Percentiles rank a stretch among this genome's conserved stretches.
Conservation (phyloP, 106 monocot genomes). For the Allium fistulosum region DNA sequence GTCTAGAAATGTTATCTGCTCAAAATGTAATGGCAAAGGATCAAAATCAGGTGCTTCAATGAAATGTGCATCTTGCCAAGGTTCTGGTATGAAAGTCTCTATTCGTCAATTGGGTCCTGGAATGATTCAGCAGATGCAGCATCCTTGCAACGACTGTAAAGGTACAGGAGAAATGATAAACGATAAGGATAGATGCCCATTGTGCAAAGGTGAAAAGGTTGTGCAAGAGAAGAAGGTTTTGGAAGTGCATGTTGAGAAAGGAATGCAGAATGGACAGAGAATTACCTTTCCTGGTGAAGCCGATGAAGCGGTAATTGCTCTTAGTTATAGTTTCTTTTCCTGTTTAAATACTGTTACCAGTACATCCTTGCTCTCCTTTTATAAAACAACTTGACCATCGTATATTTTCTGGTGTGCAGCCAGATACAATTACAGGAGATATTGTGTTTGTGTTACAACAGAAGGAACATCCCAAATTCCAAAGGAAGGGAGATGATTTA, state of each 20-base stretch:
- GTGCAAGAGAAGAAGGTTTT: slow-evolving; percentile 89
- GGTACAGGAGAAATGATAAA: slow-evolving; percentile 83
- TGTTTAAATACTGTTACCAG: too few relatives aligned
- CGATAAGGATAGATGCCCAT: slow-evolving; percentile 73
- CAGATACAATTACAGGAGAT: slow-evolving; percentile 74
- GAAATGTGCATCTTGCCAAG: slow-evolving; percentile 77
- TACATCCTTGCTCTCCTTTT: too few relatives aligned
- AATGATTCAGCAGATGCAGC: slow-evolving; percentile 98
- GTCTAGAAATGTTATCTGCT: slow-evolving; percentile 76
- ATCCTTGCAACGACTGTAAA: slow-evolving; percentile 88
- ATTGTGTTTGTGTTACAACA: slow-evolving; percentile 87
- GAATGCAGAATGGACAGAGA: slow-evolving; percentile 88
- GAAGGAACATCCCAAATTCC: slow-evolving; percentile 90
- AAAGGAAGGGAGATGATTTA: slow-evolving; percentile 90
- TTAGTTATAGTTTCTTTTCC: too few relatives aligned
- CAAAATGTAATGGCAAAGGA: slow-evolving; percentile 92
- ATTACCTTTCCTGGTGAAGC: slow-evolving; percentile 95
- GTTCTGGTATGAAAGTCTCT: slow-evolving; percentile 87
- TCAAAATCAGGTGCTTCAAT: slow-evolving; percentile 90
- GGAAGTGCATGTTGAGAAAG: slow-evolving; percentile 85
- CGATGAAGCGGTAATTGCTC: slow-evolving; percentile 66
- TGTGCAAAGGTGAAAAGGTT: slow-evolving; percentile 94
- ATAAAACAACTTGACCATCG: background rate
- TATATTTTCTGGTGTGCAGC: slow-evolving; percentile 32
- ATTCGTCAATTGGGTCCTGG: slow-evolving; percentile 79